Conservation (phyloP, 2,329 filamentous ascomycete species). For the Gnomoniopsis smithogilvyi region DNA sequence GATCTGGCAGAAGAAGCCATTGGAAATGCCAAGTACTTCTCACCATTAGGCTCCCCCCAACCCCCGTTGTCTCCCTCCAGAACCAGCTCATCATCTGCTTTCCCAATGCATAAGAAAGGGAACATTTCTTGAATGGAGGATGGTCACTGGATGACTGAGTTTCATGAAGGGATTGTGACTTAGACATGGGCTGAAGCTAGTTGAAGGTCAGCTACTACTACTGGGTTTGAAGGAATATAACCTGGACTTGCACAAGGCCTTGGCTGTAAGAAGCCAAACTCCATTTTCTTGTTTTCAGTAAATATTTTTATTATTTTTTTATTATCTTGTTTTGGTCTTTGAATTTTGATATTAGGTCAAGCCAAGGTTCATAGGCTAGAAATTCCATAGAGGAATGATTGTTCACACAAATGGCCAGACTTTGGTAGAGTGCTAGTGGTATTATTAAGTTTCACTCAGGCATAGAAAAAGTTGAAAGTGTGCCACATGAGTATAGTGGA, state of each 20-base stretch:
- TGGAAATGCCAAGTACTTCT: neutral
- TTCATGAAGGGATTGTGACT: neutral
- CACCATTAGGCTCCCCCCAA: conserved; percentile 2
- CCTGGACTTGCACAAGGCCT: too few relatives aligned
- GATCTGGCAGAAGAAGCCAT: conserved; percentile 11
- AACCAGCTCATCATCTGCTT: neutral
- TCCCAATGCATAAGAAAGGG: neutral
- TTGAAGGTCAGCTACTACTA: neutral
- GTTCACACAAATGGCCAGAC: too few relatives aligned
- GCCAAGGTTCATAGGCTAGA: too few relatives aligned
- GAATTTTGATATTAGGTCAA: too few relatives aligned
- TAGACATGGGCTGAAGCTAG: neutral
- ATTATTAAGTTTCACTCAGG: too few relatives aligned
- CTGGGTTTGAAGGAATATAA: too few relatives aligned
- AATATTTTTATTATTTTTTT: too few relatives aligned
- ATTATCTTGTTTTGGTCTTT: neutral
- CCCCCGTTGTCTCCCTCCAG: neutral
- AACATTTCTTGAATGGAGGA: neutral
- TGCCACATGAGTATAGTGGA: too few relatives aligned
- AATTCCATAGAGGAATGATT: too few relatives aligned
- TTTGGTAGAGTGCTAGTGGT: too few relatives aligned
- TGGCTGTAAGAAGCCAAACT: too few relatives aligned
- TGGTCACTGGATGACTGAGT: neutral
- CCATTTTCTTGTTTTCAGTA: neutral
- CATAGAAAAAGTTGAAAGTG: too few relatives aligned